Percentiles rank a stretch among this genome's conserved stretches.
Evolutionary conservation across 148 eudicot genomes (phyloP).

Genomic region (Cornus kousa): DNA sequence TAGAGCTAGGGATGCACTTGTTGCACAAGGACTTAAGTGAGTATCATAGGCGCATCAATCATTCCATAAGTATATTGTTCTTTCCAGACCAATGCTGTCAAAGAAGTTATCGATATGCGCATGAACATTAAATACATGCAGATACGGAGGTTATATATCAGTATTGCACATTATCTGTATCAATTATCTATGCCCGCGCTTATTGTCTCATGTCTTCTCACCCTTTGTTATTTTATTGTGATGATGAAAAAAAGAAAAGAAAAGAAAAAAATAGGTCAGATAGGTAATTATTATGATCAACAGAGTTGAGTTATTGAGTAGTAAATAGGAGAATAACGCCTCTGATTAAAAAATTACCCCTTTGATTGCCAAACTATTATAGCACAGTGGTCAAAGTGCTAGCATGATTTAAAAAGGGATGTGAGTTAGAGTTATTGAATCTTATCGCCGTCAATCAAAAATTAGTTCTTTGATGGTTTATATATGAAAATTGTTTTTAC

Average conservation of each 20-base stretch:
- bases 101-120: background rate
- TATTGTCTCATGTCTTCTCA: background rate
- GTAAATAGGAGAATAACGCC: background rate
- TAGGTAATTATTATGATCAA: too few species aligned
- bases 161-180: too few species aligned
- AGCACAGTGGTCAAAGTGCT: too few species aligned
- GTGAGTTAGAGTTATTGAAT: too few species aligned
- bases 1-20: slow-evolving; percentile 98
- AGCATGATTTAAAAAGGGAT: too few species aligned
- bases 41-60: slow-evolving; percentile 19
- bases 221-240: too few species aligned
- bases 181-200: background rate
- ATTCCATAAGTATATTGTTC: background rate
- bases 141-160: background rate
- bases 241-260: too few species aligned
- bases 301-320: background rate
- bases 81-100: background rate
- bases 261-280: background rate
- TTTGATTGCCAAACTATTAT: too few species aligned
- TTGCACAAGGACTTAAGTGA: slow-evolving; percentile 98
- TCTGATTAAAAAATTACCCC: background rate
- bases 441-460: background rate
- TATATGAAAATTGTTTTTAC: background rate
- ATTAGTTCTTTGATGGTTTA: background rate
- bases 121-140: background rate